Percentiles rank a stretch among this genome's conserved stretches.
These are phyloP conservation scores for Eimeria nieschulzi DNA, from an alignment of 169 alveolate genomes.

Conservation along the genomic window DNA sequence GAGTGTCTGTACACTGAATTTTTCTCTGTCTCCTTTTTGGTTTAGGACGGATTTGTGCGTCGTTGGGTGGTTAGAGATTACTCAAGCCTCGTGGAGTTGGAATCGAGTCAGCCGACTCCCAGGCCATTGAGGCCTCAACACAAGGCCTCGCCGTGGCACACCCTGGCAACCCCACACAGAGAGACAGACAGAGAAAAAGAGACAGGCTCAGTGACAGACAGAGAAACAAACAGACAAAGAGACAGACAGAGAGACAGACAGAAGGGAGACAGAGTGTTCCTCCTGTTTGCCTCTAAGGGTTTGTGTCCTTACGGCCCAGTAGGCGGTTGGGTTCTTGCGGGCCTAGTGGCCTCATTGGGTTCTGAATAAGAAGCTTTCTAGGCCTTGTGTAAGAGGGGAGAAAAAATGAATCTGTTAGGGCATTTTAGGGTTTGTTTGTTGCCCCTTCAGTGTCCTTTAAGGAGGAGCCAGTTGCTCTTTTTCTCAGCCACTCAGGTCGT, in stretches of 20 bases:
- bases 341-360: no score
- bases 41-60: conserved; percentile 26
- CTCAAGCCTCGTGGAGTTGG: conserved; percentile 16
- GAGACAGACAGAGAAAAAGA: not conserved
- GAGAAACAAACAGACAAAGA: not conserved
- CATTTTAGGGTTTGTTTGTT: no score
- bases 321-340: no score
- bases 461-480: conserved; percentile 23
- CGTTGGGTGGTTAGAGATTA: conserved; percentile 27
- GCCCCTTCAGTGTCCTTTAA: conserved; percentile 51
- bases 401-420: no score
- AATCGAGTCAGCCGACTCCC: conserved; percentile 3
- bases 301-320: no score
- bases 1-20: no score
- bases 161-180: no score
- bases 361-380: not conserved
- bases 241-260: not conserved
- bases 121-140: no score
- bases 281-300: no score
- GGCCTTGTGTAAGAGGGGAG: not conserved
- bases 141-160: no score
- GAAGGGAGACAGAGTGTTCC: no score
- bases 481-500: conserved; percentile 35
- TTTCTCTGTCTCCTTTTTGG: not conserved
- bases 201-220: not conserved